These are phyloP conservation scores for Spathaspora jeffriesii DNA, from an alignment of 1,139 yeast genomes.

Conservation along the genomic window DNA sequence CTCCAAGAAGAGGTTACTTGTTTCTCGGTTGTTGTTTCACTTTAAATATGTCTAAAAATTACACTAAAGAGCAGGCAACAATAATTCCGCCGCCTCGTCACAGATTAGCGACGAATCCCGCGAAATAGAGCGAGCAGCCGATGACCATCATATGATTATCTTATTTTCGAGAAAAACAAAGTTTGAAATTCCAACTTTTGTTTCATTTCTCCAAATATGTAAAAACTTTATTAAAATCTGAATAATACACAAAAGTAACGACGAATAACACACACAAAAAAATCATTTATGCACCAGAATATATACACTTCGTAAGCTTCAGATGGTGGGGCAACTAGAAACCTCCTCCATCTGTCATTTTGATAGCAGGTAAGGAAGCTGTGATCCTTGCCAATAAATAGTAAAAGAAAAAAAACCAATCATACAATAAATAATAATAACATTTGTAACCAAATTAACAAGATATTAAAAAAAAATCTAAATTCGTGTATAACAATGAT, in stretches of 20 bases:
- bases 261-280: conserved; percentile 1
- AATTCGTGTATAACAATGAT: conserved; percentile 3
- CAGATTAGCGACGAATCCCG: background rate
- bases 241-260: conserved; percentile 3
- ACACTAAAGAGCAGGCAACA: background rate
- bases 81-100: background rate
- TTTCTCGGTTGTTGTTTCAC: background rate
- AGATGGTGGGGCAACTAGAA: background rate
- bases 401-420: conserved; percentile 2
- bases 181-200: background rate
- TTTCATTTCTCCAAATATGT: background rate
- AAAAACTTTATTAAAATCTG: background rate
- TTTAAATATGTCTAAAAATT: background rate
- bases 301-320: conserved; percentile 1
- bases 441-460: conserved; percentile 3
- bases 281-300: background rate
- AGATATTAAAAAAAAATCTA: conserved; percentile 2
- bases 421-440: conserved; percentile 3
- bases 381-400: background rate
- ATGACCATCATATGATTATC: background rate
- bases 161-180: background rate
- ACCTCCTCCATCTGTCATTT: conserved; percentile 1
- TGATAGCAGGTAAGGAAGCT: background rate
- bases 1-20: background rate
- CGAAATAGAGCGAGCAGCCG: background rate